Percentiles rank a stretch among this genome's conserved stretches.
Evolutionary conservation across 495 filamentous ascomycete genomes (phyloP).

Genomic region (Tuber borchii): DNA sequence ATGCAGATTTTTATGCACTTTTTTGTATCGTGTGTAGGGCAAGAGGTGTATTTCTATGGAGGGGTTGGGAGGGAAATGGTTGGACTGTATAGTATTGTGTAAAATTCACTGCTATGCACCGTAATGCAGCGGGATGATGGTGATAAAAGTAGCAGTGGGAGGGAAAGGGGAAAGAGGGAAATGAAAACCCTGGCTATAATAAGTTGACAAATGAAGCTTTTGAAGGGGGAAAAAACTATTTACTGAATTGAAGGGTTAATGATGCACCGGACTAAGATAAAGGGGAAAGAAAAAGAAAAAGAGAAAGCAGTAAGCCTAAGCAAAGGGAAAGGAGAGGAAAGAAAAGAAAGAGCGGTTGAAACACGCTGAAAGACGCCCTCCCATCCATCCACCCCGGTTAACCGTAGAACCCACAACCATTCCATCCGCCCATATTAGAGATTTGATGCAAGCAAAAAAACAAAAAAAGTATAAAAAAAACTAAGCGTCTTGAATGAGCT

Average conservation of each 20-base stretch:
- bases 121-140: background rate
- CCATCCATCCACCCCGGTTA: background rate
- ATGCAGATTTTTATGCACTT: background rate
- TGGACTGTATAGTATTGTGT: background rate
- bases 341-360: background rate
- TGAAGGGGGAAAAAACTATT: constrained; percentile 4
- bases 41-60: background rate
- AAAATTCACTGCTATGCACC: background rate
- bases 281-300: background rate
- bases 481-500: constrained; percentile 57
- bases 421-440: background rate
- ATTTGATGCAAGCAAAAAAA: background rate
- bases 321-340: background rate
- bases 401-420: background rate
- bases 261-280: background rate
- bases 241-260: background rate
- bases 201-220: constrained; percentile 10
- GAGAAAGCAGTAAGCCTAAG: background rate
- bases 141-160: background rate
- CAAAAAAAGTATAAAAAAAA: constrained; percentile 8
- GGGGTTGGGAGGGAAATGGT: background rate
- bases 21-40: background rate
- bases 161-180: background rate
- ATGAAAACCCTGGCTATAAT: background rate
- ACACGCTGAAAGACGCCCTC: background rate